phyloP scores from a whole-genome alignment of 345 rosid genomes.

The Rhizophora mangle region DNA sequence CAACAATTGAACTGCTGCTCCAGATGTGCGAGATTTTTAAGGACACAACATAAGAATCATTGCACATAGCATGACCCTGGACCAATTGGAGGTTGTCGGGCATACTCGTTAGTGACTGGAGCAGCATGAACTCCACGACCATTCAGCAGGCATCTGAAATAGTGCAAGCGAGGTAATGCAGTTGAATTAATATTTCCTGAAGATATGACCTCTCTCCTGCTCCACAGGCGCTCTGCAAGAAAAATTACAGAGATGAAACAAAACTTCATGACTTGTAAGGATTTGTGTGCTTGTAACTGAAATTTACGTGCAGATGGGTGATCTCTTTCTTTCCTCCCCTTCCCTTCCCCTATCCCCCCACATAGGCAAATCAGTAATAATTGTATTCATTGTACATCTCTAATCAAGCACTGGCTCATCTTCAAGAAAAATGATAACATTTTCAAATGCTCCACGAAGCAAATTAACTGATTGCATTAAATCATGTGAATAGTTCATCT shows the following conservation, averaged over 20 bases:
- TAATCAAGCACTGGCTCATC: too few relatives aligned
- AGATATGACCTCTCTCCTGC: conserved; percentile 56
- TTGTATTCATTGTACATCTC: too few relatives aligned
- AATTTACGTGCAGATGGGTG: too few relatives aligned
- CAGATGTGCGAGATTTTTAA: background rate
- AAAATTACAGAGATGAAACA: background rate
- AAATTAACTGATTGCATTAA: too few relatives aligned
- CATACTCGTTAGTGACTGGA: conserved; percentile 59
- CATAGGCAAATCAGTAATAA: too few relatives aligned
- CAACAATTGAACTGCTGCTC: conserved; percentile 8
- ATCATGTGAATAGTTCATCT: too few relatives aligned
- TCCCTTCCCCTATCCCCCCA: too few relatives aligned
- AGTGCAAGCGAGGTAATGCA: conserved; percentile 64
- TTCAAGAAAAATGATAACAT: too few relatives aligned
- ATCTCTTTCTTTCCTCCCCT: too few relatives aligned
- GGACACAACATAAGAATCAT: conserved; percentile 23
- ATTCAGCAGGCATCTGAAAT: conserved; percentile 87
- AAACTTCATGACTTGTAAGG: too few relatives aligned
- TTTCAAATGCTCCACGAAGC: too few relatives aligned
- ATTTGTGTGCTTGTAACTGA: too few relatives aligned
- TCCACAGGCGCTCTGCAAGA: conserved; percentile 74
- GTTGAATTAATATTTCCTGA: conserved; percentile 42
- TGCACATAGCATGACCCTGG: conserved; percentile 84
- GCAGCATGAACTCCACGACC: conserved; percentile 80
- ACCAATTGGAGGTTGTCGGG: conserved; percentile 59